Percentiles rank a stretch among this genome's conserved stretches.
phyloP scores from a whole-genome alignment of 2,329 filamentous ascomycete species.

The Ustilaginoidea virens region DNA sequence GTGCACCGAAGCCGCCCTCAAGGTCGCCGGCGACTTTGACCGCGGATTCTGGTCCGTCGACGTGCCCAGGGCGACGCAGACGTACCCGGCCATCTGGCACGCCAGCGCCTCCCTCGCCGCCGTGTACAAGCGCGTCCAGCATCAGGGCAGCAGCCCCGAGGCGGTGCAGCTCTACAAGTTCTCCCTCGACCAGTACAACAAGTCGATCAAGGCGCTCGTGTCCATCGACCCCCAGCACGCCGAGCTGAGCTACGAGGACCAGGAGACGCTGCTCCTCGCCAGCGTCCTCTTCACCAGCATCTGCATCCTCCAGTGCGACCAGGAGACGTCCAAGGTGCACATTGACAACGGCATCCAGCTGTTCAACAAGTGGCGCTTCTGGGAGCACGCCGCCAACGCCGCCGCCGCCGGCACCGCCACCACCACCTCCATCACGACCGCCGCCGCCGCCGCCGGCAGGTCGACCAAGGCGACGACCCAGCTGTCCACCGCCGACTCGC shows the following conservation, averaged over 20 bases:
- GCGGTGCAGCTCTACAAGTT: slow-evolving; percentile 5
- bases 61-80: slow-evolving; percentile 3
- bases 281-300: slow-evolving; percentile 6
- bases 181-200: slow-evolving; percentile 6
- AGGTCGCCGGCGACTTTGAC: slow-evolving; percentile 4
- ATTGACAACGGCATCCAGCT: slow-evolving; percentile 4
- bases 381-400: slow-evolving; percentile 3
- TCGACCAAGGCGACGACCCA: not conserved
- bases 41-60: slow-evolving; percentile 5
- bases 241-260: slow-evolving; percentile 1
- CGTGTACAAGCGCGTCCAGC: slow-evolving; percentile 8
- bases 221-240: slow-evolving; percentile 1
- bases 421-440: too few relatives aligned
- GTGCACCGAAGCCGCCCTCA: slow-evolving; percentile 3
- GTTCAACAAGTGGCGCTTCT: slow-evolving; percentile 6
- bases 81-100: slow-evolving; percentile 5
- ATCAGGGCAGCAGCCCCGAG: slow-evolving; percentile 13
- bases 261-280: slow-evolving; percentile 7
- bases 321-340: slow-evolving; percentile 5
- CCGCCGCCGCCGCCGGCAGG: slow-evolving; percentile 6
- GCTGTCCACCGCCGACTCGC: slow-evolving; percentile 2
- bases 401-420: not conserved
- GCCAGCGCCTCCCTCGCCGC: slow-evolving; percentile 2
- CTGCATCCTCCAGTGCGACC: slow-evolving; percentile 6
- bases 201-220: slow-evolving; percentile 5